These are phyloP conservation scores for Symbiodinium pilosum DNA, from an alignment of 73 alveolate genomes.

Conservation along the genomic window DNA sequence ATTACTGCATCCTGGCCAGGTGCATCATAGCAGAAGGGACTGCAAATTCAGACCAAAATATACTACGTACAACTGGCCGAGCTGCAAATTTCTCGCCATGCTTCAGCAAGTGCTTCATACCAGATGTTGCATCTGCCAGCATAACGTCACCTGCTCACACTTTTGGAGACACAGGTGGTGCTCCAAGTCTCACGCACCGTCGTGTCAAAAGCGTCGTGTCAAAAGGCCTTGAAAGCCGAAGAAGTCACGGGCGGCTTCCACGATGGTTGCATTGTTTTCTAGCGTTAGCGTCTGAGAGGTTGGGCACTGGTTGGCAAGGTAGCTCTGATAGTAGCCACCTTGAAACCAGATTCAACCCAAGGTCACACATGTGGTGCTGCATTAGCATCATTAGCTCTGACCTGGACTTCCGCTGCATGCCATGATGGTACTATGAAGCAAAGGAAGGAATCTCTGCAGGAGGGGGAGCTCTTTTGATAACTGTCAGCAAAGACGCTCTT, in stretches of 20 bases:
- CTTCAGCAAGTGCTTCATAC: constrained; percentile 78
- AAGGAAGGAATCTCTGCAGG: too few relatives aligned
- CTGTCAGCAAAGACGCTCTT: too few relatives aligned
- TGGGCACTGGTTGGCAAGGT: constrained; percentile 57
- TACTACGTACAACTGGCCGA: neutral
- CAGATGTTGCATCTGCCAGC: constrained; percentile 81
- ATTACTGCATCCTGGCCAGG: constrained; percentile 42
- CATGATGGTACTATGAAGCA: too few relatives aligned
- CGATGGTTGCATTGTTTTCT: constrained; percentile 67
- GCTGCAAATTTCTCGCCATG: constrained; percentile 53
- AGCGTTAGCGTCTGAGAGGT: constrained; percentile 46
- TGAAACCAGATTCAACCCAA: too few relatives aligned
- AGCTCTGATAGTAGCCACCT: constrained; percentile 91
- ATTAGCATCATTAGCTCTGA: too few relatives aligned
- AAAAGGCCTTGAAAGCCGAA: constrained; percentile 72
- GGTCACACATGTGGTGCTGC: too few relatives aligned
- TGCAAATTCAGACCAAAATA: neutral
- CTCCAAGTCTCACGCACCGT: too few relatives aligned
- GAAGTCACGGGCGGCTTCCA: constrained; percentile 85
- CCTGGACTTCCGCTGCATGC: too few relatives aligned
- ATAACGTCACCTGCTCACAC: constrained; percentile 65
- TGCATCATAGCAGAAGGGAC: neutral
- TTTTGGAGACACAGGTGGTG: too few relatives aligned
- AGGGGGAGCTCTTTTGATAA: too few relatives aligned
- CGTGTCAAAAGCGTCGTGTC: neutral